Percentiles rank a stretch among this genome's conserved stretches.
Conservation (phyloP, 768 basidiomycete genomes). For the Floccularia luteovirens region DNA sequence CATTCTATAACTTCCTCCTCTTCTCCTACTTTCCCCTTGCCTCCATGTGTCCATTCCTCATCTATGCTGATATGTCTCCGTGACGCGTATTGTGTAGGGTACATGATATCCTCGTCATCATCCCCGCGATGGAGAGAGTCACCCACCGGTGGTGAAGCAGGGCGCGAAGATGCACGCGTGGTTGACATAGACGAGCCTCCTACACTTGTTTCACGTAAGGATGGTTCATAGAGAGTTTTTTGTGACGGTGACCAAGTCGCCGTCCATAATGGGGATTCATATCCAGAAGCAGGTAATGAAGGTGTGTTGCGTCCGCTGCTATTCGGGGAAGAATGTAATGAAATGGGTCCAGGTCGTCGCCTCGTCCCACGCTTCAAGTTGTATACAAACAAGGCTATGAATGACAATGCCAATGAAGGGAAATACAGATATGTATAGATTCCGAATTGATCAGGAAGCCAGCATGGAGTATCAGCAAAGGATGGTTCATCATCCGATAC, state of each 20-base stretch:
- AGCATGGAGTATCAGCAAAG: constrained; percentile 61
- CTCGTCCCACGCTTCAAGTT: constrained; percentile 26
- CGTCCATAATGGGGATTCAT: constrained; percentile 19
- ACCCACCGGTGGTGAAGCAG: constrained; percentile 13
- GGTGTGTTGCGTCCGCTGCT: constrained; percentile 17
- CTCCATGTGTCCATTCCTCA: not conserved
- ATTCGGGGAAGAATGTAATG: constrained; percentile 19
- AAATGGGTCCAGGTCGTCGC: constrained; percentile 6
- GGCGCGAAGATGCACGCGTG: constrained; percentile 32
- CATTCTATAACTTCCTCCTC: not conserved
- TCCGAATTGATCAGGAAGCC: constrained; percentile 64
- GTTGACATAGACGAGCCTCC: constrained; percentile 20
- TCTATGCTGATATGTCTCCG: not conserved
- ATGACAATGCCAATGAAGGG: constrained; percentile 51
- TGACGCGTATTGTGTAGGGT: not conserved
- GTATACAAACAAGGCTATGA: constrained; percentile 35
- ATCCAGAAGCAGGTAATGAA: constrained; percentile 11
- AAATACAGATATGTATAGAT: constrained; percentile 59
- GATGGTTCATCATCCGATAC: constrained; percentile 27
- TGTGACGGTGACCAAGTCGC: constrained; percentile 31
- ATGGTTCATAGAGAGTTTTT: not conserved
- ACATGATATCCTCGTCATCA: not conserved
- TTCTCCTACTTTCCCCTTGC: not conserved
- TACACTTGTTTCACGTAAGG: constrained; percentile 29
- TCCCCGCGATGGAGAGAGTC: constrained; percentile 1